These are phyloP conservation scores for Paecilomyces dactylethromorphus DNA, from an alignment of 2,329 filamentous ascomycete species.

Conservation along the genomic window DNA sequence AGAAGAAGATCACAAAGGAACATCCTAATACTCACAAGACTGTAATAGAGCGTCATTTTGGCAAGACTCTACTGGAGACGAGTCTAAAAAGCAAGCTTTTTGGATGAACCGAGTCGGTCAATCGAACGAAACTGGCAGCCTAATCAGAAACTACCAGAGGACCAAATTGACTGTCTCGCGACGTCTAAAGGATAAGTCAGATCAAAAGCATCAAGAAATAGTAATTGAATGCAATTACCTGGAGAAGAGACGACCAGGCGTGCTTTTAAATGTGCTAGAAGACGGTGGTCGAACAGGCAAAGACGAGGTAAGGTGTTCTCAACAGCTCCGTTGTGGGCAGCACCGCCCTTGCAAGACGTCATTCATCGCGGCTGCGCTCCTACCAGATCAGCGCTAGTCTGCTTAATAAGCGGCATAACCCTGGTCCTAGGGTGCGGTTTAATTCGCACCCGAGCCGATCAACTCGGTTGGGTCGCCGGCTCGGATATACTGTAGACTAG, in stretches of 20 bases:
- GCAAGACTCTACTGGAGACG: constrained; percentile 9
- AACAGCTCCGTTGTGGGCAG: constrained; percentile 8
- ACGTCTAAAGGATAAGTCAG: not conserved
- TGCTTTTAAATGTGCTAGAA: not conserved
- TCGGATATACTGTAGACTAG: no score
- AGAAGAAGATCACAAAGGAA: not conserved
- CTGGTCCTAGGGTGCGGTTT: no score
- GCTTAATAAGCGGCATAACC: no score
- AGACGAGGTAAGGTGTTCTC: constrained; percentile 54
- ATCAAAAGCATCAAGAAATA: not conserved
- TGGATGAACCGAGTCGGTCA: not conserved
- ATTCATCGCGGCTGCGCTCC: constrained; percentile 15
- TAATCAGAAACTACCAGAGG: not conserved
- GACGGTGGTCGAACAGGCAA: constrained; percentile 49
- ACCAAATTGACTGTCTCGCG: not conserved
- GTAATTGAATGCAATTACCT: not conserved
- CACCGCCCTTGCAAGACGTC: constrained; percentile 21
- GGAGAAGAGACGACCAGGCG: not conserved
- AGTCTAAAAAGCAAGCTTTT: not conserved
- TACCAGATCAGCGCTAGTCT: no score
- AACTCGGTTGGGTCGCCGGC: no score
- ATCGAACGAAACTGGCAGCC: not conserved
- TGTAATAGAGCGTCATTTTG: constrained; percentile 66
- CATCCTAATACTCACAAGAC: constrained; percentile 45
- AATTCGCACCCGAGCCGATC: no score